These are phyloP conservation scores for Vitrella brassicaformis DNA, from an alignment of 73 alveolate species.

Conservation along the genomic window DNA sequence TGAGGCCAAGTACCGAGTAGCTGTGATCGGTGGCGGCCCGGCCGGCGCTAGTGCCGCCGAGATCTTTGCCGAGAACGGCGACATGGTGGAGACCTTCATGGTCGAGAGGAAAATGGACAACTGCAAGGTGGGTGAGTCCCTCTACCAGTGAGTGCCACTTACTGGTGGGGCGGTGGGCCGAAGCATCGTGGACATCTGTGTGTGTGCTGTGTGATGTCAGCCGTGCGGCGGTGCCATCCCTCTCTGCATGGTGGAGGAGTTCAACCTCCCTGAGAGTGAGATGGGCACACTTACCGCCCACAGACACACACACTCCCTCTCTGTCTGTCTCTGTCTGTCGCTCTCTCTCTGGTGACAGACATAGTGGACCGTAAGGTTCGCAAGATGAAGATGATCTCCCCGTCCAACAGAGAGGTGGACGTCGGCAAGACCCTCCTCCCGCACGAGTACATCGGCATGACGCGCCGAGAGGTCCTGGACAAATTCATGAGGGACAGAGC, in stretches of 20 bases:
- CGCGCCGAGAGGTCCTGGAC: slow-evolving; percentile 46
- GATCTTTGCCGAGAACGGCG: slow-evolving; percentile 11
- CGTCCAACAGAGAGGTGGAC: slow-evolving; percentile 35
- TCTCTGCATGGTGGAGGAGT: slow-evolving; percentile 32
- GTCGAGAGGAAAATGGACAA: slow-evolving; percentile 37
- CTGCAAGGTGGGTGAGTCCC: slow-evolving; percentile 22
- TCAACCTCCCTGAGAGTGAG: slow-evolving; percentile 1
- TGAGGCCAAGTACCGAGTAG: slow-evolving; percentile 12
- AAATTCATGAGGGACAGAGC: slow-evolving; percentile 37
- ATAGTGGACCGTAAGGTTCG: slow-evolving; percentile 24
- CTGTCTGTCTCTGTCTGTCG: not conserved
- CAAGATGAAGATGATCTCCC: slow-evolving; percentile 40
- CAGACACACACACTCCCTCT: not conserved
- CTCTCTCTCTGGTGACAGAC: not conserved
- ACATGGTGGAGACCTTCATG: slow-evolving; percentile 19
- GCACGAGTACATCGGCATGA: slow-evolving; percentile 44
- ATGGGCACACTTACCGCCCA: not conserved
- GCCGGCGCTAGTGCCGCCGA: slow-evolving; percentile 29
- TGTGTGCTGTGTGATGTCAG: not conserved
- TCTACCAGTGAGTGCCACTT: no score
- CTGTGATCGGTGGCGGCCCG: slow-evolving; percentile 35
- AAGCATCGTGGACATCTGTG: no score
- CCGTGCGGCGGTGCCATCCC: slow-evolving; percentile 44
- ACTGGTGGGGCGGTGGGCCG: no score
- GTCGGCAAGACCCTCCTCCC: slow-evolving; percentile 34